These are phyloP conservation scores for Themeda triandra DNA, from an alignment of 176 grass and related monocot species.

Conservation along the genomic window DNA sequence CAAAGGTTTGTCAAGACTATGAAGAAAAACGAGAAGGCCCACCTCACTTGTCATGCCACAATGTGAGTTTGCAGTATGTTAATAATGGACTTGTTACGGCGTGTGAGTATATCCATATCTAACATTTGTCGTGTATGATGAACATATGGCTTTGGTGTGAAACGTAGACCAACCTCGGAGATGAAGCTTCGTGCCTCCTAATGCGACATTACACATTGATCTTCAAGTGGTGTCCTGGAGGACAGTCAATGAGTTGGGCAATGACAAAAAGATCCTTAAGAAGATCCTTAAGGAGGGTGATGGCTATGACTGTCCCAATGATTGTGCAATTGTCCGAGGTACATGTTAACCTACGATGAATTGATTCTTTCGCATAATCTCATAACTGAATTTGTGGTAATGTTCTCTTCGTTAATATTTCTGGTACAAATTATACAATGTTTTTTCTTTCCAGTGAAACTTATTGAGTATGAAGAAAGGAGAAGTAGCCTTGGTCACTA, in stretches of 20 bases:
- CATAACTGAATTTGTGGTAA: background rate
- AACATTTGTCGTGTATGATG: background rate
- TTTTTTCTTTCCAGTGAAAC: no score
- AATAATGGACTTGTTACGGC: background rate
- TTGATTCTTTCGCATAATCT: conserved; percentile 12
- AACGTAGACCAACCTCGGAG: conserved; percentile 37
- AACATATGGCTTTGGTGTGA: conserved; percentile 76
- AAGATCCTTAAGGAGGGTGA: conserved; percentile 73
- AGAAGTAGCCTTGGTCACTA: no score
- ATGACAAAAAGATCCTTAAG: conserved; percentile 71
- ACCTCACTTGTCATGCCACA: conserved; percentile 67
- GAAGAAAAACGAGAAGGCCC: conserved; percentile 78
- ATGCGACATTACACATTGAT: conserved; percentile 53
- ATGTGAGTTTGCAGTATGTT: conserved; percentile 49
- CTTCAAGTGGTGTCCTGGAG: conserved; percentile 82
- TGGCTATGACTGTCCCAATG: conserved; percentile 68
- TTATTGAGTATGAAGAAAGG: no score
- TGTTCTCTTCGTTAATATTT: no score
- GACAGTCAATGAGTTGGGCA: conserved; percentile 64
- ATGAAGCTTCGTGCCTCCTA: conserved; percentile 53
- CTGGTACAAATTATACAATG: no score
- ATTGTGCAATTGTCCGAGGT: conserved; percentile 65
- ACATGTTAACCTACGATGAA: background rate
- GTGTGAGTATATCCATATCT: background rate
- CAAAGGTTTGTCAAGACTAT: conserved; percentile 79